Conservation (phyloP, 2,329 filamentous ascomycete species). For the Metarhizium humberi region DNA sequence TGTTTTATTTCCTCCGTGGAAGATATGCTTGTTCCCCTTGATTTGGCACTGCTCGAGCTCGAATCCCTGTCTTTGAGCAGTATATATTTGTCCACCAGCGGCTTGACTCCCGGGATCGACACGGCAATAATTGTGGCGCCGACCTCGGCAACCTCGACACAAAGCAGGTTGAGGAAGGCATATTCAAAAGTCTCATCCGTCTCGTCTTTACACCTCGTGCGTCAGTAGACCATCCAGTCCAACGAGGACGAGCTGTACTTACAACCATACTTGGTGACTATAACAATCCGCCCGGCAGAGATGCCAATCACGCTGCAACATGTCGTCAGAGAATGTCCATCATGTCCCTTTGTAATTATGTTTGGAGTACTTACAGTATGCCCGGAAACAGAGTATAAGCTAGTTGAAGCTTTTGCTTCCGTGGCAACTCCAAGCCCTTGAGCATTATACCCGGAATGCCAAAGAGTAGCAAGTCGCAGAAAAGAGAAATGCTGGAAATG, state of each 20-base stretch:
- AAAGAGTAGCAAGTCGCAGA: constrained; percentile 4
- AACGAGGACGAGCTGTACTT: neutral
- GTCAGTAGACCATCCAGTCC: too few relatives aligned
- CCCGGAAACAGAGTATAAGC: constrained; percentile 3
- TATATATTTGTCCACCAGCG: neutral
- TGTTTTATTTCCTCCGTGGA: too few relatives aligned
- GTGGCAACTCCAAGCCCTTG: neutral
- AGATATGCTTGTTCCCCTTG: too few relatives aligned
- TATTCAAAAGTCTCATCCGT: neutral
- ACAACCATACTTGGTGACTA: neutral
- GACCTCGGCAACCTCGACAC: neutral
- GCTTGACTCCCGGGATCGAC: neutral
- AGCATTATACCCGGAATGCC: constrained; percentile 4
- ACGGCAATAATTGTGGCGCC: neutral
- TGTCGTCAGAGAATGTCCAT: neutral
- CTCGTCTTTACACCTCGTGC: too few relatives aligned
- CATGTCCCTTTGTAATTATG: too few relatives aligned
- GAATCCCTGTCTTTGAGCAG: neutral
- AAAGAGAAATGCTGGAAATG: neutral
- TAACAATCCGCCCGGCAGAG: neutral
- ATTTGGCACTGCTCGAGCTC: too few relatives aligned
- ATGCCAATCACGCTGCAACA: neutral
- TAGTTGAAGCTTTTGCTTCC: constrained; percentile 3
- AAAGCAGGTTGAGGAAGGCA: neutral
- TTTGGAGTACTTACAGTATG: constrained; percentile 1